These are phyloP conservation scores for Suillus occidentalis DNA, from an alignment of 768 basidiomycete genomes.

Conservation along the genomic window DNA sequence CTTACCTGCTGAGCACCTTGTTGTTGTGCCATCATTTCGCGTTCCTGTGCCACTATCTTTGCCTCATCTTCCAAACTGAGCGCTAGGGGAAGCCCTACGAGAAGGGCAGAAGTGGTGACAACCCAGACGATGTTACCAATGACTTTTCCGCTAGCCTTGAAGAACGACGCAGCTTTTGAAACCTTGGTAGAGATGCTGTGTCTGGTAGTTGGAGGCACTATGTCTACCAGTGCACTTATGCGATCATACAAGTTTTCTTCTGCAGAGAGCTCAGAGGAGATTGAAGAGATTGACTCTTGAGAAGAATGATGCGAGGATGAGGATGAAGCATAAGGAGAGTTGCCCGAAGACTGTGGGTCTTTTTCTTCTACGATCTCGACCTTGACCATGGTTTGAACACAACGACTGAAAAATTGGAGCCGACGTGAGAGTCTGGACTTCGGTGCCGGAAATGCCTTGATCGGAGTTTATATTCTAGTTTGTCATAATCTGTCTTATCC, in stretches of 20 bases:
- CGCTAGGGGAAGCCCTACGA: slow-evolving; percentile 92
- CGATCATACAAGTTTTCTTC: slow-evolving; percentile 90
- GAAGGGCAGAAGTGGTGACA: slow-evolving; percentile 88
- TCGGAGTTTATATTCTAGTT: slow-evolving; percentile 2
- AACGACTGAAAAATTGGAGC: slow-evolving; percentile 6
- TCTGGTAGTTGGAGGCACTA: slow-evolving; percentile 89
- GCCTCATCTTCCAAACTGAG: slow-evolving; percentile 95
- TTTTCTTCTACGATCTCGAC: slow-evolving; percentile 87
- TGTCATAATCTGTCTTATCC: neutral
- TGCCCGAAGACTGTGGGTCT: slow-evolving; percentile 50
- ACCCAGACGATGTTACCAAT: slow-evolving; percentile 93
- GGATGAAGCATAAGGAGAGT: slow-evolving; percentile 72
- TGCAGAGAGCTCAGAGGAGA: slow-evolving; percentile 66
- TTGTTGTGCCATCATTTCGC: slow-evolving; percentile 91
- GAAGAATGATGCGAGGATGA: slow-evolving; percentile 71
- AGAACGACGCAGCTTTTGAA: slow-evolving; percentile 57
- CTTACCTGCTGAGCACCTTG: slow-evolving; percentile 87
- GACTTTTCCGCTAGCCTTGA: slow-evolving; percentile 68
- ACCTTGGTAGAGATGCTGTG: slow-evolving; percentile 66
- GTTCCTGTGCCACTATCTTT: slow-evolving; percentile 90
- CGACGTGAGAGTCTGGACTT: slow-evolving; percentile 23
- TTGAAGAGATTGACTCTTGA: slow-evolving; percentile 74
- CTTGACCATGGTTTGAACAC: slow-evolving; percentile 72
- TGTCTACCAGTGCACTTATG: slow-evolving; percentile 89
- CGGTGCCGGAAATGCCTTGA: slow-evolving; percentile 28